phyloP scores from a whole-genome alignment of 257 asterid species.

The Anisodus acutangulus region DNA sequence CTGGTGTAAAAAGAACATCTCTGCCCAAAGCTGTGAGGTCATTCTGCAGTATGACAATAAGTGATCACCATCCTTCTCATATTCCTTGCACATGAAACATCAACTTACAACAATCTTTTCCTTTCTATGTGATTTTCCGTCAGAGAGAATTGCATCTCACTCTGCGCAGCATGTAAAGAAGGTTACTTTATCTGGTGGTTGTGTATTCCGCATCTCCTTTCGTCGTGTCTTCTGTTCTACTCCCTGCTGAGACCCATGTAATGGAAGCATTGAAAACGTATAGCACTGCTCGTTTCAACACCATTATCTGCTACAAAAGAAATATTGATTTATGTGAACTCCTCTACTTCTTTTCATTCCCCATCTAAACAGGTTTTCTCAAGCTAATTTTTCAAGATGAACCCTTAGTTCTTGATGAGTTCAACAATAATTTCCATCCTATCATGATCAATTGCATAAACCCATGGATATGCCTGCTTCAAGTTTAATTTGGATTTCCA shows the following conservation, averaged over 20 bases:
- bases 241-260: not conserved
- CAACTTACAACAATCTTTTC: not conserved
- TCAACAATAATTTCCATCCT: not conserved
- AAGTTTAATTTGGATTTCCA: not conserved
- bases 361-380: not conserved
- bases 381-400: not conserved
- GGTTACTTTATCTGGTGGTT: not conserved
- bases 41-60: not conserved
- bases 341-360: slow-evolving; percentile 2
- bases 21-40: not conserved
- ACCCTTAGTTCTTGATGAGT: not conserved
- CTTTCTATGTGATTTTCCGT: not conserved
- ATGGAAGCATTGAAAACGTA: not conserved
- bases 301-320: not conserved
- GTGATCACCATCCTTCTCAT: not conserved
- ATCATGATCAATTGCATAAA: not conserved
- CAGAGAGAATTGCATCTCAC: not conserved
- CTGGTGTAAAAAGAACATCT: not conserved
- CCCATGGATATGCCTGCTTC: not conserved
- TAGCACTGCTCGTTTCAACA: not conserved
- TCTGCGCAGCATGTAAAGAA: not conserved
- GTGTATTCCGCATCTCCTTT: not conserved
- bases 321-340: not conserved
- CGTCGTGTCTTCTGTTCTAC: not conserved
- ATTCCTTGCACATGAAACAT: not conserved